Evolutionary conservation across 148 eudicot genomes (phyloP).

Genomic region (Salicornia ramosissima): DNA sequence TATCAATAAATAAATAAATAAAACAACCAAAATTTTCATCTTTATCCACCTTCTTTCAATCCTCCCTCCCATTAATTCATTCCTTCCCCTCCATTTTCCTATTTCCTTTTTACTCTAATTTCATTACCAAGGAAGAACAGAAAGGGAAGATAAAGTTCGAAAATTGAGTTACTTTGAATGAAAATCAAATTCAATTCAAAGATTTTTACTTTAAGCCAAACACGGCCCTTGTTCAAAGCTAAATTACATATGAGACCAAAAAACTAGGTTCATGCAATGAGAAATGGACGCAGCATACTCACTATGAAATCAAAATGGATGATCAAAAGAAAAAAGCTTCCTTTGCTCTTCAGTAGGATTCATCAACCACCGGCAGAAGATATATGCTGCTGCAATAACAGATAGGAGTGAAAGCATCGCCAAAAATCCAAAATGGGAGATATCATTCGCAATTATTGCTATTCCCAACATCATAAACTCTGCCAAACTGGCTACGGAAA

Average conservation of each 20-base stretch:
- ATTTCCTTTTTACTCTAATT: no score
- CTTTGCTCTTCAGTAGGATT: conserved; percentile 76
- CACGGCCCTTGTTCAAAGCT: neutral
- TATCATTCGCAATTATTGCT: conserved; percentile 80
- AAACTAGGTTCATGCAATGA: neutral
- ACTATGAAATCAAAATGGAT: conserved; percentile 30
- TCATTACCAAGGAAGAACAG: neutral
- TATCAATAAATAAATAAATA: no score
- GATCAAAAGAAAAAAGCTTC: conserved; percentile 55
- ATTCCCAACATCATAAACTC: conserved; percentile 85
- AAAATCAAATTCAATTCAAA: no score
- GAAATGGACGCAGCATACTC: conserved; percentile 9
- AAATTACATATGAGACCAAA: neutral
- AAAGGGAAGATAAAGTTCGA: neutral
- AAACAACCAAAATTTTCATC: neutral
- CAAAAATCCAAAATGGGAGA: conserved; percentile 75
- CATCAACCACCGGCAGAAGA: conserved; percentile 76
- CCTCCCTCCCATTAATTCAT: neutral
- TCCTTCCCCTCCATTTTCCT: neutral
- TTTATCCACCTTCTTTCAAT: neutral
- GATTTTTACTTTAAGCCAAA: neutral
- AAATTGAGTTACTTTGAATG: no score
- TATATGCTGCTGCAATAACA: conserved; percentile 73
- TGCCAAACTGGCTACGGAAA: conserved; percentile 84
- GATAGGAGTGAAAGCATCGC: conserved; percentile 74